A percentile compares a stretch with the other conserved stretches of the same genome.
phyloP scores from a whole-genome alignment of 805 yeast genomes.

The Huiozyma sinensis region DNA sequence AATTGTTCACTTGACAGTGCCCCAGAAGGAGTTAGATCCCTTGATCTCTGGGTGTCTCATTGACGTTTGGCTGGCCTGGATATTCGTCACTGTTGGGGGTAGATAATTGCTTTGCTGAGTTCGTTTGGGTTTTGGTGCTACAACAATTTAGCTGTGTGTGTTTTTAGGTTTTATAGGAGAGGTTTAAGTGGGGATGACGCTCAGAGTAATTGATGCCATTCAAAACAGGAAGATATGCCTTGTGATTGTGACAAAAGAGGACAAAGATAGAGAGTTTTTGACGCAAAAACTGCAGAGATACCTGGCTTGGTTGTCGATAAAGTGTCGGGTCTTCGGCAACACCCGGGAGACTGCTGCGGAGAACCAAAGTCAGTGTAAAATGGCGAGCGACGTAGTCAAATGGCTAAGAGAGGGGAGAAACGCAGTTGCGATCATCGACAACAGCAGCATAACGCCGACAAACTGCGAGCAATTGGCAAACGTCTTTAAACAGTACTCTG shows the following conservation, averaged over 20 bases:
- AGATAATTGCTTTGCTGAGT: background rate
- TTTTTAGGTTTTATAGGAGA: background rate
- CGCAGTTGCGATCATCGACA: constrained; percentile 86
- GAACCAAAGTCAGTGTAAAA: constrained; percentile 70
- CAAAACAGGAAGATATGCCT: constrained; percentile 1
- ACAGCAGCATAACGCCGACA: constrained; percentile 71
- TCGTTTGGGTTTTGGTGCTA: background rate
- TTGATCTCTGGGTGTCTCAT: background rate
- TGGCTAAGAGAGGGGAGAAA: constrained; percentile 80
- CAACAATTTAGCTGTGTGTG: background rate
- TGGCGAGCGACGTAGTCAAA: constrained; percentile 66
- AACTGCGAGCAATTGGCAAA: constrained; percentile 56
- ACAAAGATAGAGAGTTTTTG: constrained; percentile 1
- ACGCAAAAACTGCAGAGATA: constrained; percentile 37
- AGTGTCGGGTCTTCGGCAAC: constrained; percentile 60
- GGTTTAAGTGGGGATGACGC: background rate
- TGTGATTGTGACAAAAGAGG: background rate
- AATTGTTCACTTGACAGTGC: too few species aligned
- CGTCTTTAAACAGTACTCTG: constrained; percentile 49
- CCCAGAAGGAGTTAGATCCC: too few species aligned
- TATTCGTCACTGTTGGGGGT: background rate
- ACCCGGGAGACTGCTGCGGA: constrained; percentile 26
- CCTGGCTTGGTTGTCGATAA: constrained; percentile 81
- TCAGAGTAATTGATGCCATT: background rate
- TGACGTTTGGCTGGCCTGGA: background rate